Conservation (phyloP, 2,329 filamentous ascomycete genomes). For the Claviceps spartinae region DNA sequence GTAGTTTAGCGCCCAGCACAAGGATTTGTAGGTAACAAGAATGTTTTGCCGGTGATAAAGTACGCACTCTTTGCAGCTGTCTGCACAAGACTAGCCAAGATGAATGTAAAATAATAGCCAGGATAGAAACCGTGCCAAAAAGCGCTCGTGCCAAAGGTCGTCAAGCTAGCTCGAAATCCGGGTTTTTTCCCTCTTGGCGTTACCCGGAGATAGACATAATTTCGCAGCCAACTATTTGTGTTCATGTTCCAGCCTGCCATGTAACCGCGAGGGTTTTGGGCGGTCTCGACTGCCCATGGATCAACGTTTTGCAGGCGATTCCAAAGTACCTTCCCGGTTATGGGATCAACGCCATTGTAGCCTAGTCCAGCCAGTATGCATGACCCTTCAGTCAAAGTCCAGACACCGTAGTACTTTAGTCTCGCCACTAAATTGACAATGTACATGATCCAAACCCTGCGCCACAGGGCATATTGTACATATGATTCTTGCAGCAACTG, state of each 20-base stretch:
- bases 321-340: constrained; percentile 74
- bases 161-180: constrained; percentile 85
- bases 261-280: constrained; percentile 87
- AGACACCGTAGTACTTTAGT: constrained; percentile 94
- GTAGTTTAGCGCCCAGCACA: background rate
- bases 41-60: background rate
- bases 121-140: constrained; percentile 98
- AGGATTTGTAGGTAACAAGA: background rate
- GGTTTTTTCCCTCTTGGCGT: constrained; percentile 93
- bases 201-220: constrained; percentile 90
- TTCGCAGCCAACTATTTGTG: constrained; percentile 90
- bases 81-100: constrained; percentile 82
- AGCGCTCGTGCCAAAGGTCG: constrained; percentile 86
- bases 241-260: constrained; percentile 97
- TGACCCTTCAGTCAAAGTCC: constrained; percentile 82
- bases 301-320: constrained; percentile 82
- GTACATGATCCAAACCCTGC: constrained; percentile 66
- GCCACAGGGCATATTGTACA: constrained; percentile 52
- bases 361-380: constrained; percentile 90
- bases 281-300: constrained; percentile 71
- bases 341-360: constrained; percentile 82
- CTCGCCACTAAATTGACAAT: constrained; percentile 72
- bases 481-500: constrained; percentile 54
- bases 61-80: constrained; percentile 86
- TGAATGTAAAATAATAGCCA: constrained; percentile 84